Conservation (phyloP, 2,329 filamentous ascomycete genomes). For the Hymenoscyphus fructigenus region DNA sequence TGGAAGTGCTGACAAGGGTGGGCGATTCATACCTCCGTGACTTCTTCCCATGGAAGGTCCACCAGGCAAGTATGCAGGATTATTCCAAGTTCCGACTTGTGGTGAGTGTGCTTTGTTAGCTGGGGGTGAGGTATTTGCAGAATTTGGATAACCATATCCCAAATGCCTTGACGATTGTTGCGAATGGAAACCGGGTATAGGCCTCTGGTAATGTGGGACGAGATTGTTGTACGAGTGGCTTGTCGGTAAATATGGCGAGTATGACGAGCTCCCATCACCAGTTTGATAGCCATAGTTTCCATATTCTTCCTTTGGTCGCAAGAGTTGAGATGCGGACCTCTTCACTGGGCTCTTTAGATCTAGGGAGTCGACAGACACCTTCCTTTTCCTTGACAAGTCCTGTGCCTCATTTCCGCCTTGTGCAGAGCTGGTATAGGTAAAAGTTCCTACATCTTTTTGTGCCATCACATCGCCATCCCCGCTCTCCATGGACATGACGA, state of each 20-base stretch:
- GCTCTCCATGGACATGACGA: slow-evolving; percentile 60
- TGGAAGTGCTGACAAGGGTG: slow-evolving; percentile 26
- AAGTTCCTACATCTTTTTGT: slow-evolving; percentile 57
- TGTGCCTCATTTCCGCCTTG: slow-evolving; percentile 39
- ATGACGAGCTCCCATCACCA: slow-evolving; percentile 44
- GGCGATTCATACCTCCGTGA: slow-evolving; percentile 30
- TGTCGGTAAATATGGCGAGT: slow-evolving; percentile 50
- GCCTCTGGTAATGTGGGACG: slow-evolving; percentile 39
- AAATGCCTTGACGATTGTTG: slow-evolving; percentile 42
- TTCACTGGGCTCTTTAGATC: slow-evolving; percentile 49
- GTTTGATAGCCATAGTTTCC: slow-evolving; percentile 54
- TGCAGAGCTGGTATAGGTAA: slow-evolving; percentile 55
- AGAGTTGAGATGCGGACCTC: slow-evolving; percentile 45
- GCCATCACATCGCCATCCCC: slow-evolving; percentile 50
- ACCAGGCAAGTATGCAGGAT: slow-evolving; percentile 46
- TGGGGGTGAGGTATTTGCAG: slow-evolving; percentile 41
- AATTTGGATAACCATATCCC: slow-evolving; percentile 43
- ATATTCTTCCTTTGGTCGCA: slow-evolving; percentile 48
- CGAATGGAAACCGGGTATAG: slow-evolving; percentile 36
- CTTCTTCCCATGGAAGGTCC: slow-evolving; percentile 43
- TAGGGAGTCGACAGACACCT: slow-evolving; percentile 51
- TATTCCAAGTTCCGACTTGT: slow-evolving; percentile 47
- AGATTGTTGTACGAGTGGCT: slow-evolving; percentile 43
- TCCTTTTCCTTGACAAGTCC: slow-evolving; percentile 53
- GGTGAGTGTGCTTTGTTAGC: slow-evolving; percentile 49